Base-by-base conservation (phyloP, 2,329 filamentous ascomycete species). In the Aspergillus fructus region DNA sequence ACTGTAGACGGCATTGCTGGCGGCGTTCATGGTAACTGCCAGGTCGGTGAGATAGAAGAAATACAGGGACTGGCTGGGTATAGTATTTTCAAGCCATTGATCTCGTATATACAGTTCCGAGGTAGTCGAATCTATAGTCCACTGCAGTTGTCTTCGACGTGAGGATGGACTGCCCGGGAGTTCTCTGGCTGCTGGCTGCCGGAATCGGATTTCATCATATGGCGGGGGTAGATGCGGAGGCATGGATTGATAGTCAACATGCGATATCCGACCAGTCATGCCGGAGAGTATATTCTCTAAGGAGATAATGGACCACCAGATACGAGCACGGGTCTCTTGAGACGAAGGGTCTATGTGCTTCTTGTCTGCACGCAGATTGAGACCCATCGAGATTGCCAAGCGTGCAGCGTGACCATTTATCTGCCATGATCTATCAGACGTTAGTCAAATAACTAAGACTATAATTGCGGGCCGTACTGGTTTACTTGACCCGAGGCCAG, bases 291-390 rank as follows among this genome's bases (percentile, higher is more conserved):
- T 66, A 43, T 72, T 69, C 56, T 78, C 75, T 6, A 77, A 66
- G 2, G 63, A 61, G 48, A 74, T 72, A 6, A 78, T 60, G 15
- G 74, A 71, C 71, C 74, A 77, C 76, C 76, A 78, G 2, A 76
- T 68, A 21, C 73, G 66, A 53, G 74, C 74, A 5, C 75, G 71
- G 41, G 70, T 67, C 60, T 76, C 74, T 53, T 74, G 76, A 17
- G 74, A 71, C 5, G 66, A 61, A 41, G 71, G 64, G n/a, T 69
- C 62, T 13, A 75, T 66, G 12, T 63, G 64, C 4, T 60, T 58
- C 33, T 71, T 74, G 17, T 69, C 69, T 45, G 70, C 76, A 23
- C 69, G 70, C 33, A 78, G 61, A 48, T 78, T 75, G 50, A 78
- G 65, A 1, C 74, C 76, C 59, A 78, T 62, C 0, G 74, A 68